These are phyloP conservation scores for Jaenimonas drosophilae DNA, from an alignment of 208 protist species.

Conservation along the genomic window DNA sequence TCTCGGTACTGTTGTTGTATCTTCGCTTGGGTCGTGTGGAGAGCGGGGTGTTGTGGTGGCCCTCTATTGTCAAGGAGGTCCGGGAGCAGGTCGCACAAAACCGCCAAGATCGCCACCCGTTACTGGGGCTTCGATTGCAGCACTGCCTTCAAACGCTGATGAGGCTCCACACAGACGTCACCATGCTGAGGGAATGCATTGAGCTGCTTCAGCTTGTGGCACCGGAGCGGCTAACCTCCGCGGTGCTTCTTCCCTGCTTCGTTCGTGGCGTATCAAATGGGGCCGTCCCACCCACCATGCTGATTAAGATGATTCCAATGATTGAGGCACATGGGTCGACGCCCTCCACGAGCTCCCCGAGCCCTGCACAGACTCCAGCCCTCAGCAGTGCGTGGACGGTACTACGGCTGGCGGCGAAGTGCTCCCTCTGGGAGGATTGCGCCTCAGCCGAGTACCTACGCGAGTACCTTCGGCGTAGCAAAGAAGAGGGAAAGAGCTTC, in stretches of 20 bases:
- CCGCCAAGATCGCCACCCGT: conserved; percentile 23
- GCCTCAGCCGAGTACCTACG: conserved; percentile 26
- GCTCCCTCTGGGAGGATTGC: conserved; percentile 44
- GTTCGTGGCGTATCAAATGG: conserved; percentile 56
- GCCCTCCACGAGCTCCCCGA: background rate
- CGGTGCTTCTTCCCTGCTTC: conserved; percentile 62
- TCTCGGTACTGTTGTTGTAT: conserved; percentile 81
- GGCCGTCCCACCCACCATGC: conserved; percentile 32
- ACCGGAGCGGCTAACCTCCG: conserved; percentile 28
- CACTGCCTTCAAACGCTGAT: conserved; percentile 80
- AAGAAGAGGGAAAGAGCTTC: background rate
- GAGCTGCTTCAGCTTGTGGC: conserved; percentile 26
- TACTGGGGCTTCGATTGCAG: conserved; percentile 56
- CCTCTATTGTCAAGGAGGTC: conserved; percentile 44
- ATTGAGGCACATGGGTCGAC: conserved; percentile 17
- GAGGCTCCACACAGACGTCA: conserved; percentile 56
- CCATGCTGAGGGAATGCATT: conserved; percentile 59
- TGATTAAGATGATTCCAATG: conserved; percentile 38
- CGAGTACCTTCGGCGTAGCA: conserved; percentile 16
- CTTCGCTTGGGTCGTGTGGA: conserved; percentile 59
- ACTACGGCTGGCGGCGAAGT: conserved; percentile 74
- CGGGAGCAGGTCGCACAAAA: conserved; percentile 12
- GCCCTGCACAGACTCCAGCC: conserved; percentile 11
- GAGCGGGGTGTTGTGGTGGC: conserved; percentile 38
- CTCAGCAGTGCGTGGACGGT: conserved; percentile 63